Evolutionary conservation across 1,284 basidiomycete genomes (phyloP).

Genomic region (Trametes versicolor): DNA sequence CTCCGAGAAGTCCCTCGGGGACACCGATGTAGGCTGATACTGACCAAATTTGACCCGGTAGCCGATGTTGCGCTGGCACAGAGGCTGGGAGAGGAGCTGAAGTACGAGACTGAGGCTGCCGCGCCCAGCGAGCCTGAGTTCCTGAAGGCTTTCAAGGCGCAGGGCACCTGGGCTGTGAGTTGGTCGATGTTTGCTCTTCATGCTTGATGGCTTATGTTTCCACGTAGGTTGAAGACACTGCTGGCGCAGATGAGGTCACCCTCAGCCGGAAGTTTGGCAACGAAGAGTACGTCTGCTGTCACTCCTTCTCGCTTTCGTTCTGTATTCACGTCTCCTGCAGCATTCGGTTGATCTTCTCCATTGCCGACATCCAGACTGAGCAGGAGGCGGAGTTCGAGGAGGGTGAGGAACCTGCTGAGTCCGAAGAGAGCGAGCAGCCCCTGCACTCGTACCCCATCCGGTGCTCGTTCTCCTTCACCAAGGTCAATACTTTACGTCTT

Average conservation of each 20-base stretch:
- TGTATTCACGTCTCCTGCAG: constrained; percentile 47
- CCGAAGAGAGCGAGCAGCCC: constrained; percentile 54
- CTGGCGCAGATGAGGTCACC: constrained; percentile 86
- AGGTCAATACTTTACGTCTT: constrained; percentile 56
- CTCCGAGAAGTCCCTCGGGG: background rate
- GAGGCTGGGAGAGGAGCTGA: constrained; percentile 86
- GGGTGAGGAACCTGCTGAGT: constrained; percentile 47
- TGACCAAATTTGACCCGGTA: constrained; percentile 42
- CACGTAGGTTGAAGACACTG: constrained; percentile 73
- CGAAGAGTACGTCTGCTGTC: constrained; percentile 74
- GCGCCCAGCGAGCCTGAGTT: constrained; percentile 75
- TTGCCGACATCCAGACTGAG: constrained; percentile 74
- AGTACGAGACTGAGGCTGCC: constrained; percentile 83
- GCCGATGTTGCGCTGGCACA: constrained; percentile 79
- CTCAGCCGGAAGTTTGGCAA: constrained; percentile 90
- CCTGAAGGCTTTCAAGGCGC: constrained; percentile 77
- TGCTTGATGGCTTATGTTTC: background rate
- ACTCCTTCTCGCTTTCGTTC: constrained; percentile 9
- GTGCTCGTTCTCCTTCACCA: constrained; percentile 85
- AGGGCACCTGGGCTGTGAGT: constrained; percentile 81
- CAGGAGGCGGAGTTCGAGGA: constrained; percentile 58
- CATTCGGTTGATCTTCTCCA: constrained; percentile 85
- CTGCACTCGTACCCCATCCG: constrained; percentile 75
- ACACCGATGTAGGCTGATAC: background rate
- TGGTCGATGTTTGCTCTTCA: constrained; percentile 1